Conservation (phyloP, 768 basidiomycete species). For the Rhizopogon roseolus region DNA sequence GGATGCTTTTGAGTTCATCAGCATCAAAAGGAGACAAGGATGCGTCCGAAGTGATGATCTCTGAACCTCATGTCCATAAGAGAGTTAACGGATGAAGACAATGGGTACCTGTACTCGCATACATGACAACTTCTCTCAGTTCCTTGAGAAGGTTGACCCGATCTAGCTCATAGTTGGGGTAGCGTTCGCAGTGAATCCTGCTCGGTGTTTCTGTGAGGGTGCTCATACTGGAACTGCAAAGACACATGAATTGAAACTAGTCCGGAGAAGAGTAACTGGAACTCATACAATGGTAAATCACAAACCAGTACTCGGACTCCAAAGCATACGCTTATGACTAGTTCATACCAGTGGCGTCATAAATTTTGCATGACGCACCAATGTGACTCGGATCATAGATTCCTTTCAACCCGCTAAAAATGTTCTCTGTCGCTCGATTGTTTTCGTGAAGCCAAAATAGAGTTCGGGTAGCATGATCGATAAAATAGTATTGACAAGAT, state of each 20-base stretch:
- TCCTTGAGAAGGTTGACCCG: not conserved
- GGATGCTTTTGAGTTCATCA: constrained; percentile 1
- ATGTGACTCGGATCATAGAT: not conserved
- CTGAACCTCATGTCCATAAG: not conserved
- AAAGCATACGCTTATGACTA: not conserved
- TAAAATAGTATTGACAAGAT: constrained; percentile 1
- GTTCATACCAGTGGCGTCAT: not conserved
- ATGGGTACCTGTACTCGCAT: constrained; percentile 3
- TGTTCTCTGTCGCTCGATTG: not conserved
- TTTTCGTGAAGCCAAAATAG: constrained; percentile 1
- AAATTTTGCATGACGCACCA: not conserved
- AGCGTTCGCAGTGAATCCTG: constrained; percentile 3
- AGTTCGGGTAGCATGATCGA: not conserved
- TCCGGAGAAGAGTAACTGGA: not conserved
- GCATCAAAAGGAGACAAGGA: constrained; percentile 4
- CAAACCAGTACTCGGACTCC: constrained; percentile 4
- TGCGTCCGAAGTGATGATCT: not conserved
- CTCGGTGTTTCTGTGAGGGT: not conserved
- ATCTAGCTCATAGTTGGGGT: not conserved
- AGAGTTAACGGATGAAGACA: not conserved
- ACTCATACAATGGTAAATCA: not conserved
- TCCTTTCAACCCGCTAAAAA: not conserved
- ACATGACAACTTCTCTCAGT: constrained; percentile 1
- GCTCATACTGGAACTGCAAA: not conserved
- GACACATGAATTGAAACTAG: not conserved